These are phyloP conservation scores for Trichoderma atrobrunneum DNA, from an alignment of 2,329 filamentous ascomycete genomes.

Conservation along the genomic window DNA sequence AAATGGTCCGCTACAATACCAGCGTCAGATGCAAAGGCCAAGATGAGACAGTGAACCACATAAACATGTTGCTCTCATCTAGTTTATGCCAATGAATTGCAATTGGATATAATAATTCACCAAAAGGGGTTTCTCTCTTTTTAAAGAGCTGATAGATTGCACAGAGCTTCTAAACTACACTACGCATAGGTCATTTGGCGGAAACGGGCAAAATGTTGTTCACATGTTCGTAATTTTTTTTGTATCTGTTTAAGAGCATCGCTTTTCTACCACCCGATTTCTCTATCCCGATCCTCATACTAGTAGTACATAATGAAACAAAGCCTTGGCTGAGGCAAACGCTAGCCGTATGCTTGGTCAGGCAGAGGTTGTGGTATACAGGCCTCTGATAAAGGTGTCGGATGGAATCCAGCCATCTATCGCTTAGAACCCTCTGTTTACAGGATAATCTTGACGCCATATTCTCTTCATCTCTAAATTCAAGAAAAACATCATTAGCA, in stretches of 20 bases:
- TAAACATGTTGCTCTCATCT: neutral
- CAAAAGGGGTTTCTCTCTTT: neutral
- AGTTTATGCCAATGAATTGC: neutral
- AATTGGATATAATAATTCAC: neutral
- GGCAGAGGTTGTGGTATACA: constrained; percentile 32
- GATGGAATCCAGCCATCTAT: constrained; percentile 18
- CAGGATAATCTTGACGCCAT: constrained; percentile 41
- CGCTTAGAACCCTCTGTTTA: constrained; percentile 34
- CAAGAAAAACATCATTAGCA: neutral
- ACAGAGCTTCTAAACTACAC: neutral
- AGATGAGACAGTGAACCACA: neutral
- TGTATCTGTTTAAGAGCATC: neutral
- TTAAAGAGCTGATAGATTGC: neutral
- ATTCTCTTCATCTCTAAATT: constrained; percentile 45
- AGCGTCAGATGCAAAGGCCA: neutral
- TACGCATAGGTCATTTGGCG: neutral
- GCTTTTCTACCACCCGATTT: neutral
- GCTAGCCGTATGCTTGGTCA: constrained; percentile 35
- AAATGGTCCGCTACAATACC: neutral
- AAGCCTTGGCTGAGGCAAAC: constrained; percentile 32
- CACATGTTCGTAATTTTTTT: neutral
- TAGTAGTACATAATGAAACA: constrained; percentile 25
- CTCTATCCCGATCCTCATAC: constrained; percentile 14
- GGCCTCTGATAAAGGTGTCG: constrained; percentile 29
- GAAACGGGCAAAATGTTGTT: neutral